These are phyloP conservation scores for Chrysopogon serrulatus DNA, from an alignment of 176 grass and related monocot species.

Conservation along the genomic window DNA sequence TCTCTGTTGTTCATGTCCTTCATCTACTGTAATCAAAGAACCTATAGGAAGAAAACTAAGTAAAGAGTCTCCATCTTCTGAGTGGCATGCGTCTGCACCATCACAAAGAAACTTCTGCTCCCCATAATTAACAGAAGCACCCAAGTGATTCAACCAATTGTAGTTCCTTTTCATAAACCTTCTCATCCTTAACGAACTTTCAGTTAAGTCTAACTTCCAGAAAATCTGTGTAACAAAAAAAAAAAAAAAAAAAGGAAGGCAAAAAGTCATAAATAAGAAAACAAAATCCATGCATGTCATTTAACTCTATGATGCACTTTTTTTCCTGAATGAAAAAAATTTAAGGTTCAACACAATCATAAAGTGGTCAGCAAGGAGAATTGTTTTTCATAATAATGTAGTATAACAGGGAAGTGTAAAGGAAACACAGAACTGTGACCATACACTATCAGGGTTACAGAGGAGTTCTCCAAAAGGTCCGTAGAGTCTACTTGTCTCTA, in stretches of 20 bases:
- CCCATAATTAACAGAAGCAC: conserved; percentile 57
- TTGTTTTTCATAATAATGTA: conserved; percentile 21
- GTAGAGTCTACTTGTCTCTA: conserved; percentile 82
- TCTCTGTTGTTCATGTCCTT: conserved; percentile 57
- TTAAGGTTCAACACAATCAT: background rate
- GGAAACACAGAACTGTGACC: conserved; percentile 31
- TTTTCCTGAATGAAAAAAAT: background rate
- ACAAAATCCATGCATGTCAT: background rate
- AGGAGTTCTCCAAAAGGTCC: conserved; percentile 79
- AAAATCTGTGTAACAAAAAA: conserved; percentile 44
- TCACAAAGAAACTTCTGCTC: conserved; percentile 56
- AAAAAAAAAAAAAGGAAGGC: conserved; percentile 12
- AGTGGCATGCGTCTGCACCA: conserved; percentile 33
- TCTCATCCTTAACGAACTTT: conserved; percentile 92
- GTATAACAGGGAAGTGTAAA: conserved; percentile 2
- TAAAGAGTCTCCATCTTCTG: conserved; percentile 34
- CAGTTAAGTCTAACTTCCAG: conserved; percentile 85
- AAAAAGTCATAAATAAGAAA: conserved; percentile 10
- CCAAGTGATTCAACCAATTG: conserved; percentile 63
- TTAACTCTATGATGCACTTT: background rate
- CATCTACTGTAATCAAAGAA: conserved; percentile 69
- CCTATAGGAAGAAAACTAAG: conserved; percentile 49
- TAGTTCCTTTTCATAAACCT: conserved; percentile 94
- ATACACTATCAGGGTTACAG: conserved; percentile 70
- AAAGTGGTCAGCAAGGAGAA: background rate